Percentiles rank a stretch among this genome's conserved stretches.
Evolutionary conservation across 1,284 basidiomycete species (phyloP).

Genomic region (Melanopsichium pennsylvanicum): DNA sequence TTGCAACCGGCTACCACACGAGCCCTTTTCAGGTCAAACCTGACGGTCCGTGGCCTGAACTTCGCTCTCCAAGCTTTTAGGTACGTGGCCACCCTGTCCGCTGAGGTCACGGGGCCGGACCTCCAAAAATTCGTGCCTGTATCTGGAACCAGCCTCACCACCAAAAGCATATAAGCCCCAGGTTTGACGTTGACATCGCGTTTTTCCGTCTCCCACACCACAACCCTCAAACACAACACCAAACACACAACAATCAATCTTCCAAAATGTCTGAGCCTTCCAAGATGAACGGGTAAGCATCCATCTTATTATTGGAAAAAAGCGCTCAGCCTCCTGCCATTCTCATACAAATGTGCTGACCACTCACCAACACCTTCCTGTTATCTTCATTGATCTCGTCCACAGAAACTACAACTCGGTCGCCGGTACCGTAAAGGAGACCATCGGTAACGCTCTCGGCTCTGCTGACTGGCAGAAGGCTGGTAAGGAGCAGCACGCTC

Average conservation of each 20-base stretch:
- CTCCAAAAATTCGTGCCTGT: too few relatives aligned
- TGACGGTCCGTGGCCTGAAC: not conserved
- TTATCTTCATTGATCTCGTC: too few relatives aligned
- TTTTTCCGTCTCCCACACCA: constrained; percentile 7
- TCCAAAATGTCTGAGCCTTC: constrained; percentile 52
- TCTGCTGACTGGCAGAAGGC: constrained; percentile 47
- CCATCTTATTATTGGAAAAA: too few relatives aligned
- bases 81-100: not conserved
- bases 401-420: constrained; percentile 49
- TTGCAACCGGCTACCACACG: too few relatives aligned
- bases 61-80: too few relatives aligned
- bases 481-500: constrained; percentile 58
- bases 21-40: too few relatives aligned
- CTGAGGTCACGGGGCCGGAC: constrained; percentile 12
- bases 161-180: constrained; percentile 28
- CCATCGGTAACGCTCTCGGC: constrained; percentile 52
- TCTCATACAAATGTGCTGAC: too few relatives aligned
- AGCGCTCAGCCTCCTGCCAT: too few relatives aligned
- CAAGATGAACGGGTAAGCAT: constrained; percentile 51
- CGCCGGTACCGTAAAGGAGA: constrained; percentile 51
- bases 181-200: not conserved
- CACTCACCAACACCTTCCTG: too few relatives aligned
- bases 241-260: constrained; percentile 6
- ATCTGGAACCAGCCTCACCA: too few relatives aligned
- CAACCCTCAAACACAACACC: constrained; percentile 7